Percentiles rank a stretch among this genome's conserved stretches.
phyloP scores from a whole-genome alignment of 2,329 filamentous ascomycete species.

The Cordyceps militaris region DNA sequence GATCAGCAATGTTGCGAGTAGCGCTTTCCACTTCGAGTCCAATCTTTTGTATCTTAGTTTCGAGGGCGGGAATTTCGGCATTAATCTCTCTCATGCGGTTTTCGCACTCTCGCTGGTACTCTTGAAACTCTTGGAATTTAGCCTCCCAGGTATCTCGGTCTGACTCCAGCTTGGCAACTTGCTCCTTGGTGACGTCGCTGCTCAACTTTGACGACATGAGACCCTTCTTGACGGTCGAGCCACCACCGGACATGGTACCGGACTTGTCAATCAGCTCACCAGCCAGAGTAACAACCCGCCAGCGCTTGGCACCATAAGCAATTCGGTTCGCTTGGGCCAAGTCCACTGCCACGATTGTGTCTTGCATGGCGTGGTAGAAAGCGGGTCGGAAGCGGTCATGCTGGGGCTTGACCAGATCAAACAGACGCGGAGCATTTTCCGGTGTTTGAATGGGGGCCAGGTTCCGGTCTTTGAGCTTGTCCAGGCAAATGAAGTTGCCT shows the following conservation, averaged over 20 bases:
- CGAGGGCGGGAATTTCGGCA: slow-evolving; percentile 72
- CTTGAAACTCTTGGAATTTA: slow-evolving; percentile 76
- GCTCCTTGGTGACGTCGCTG: slow-evolving; percentile 79
- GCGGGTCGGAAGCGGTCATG: slow-evolving; percentile 80
- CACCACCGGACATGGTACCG: slow-evolving; percentile 97
- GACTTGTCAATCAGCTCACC: slow-evolving; percentile 97
- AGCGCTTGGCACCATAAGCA: slow-evolving; percentile 85
- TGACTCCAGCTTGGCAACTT: slow-evolving; percentile 77
- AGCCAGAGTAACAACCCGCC: slow-evolving; percentile 92
- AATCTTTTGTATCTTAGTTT: slow-evolving; percentile 89
- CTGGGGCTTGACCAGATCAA: slow-evolving; percentile 86
- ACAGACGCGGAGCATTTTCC: slow-evolving; percentile 84
- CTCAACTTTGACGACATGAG: slow-evolving; percentile 95
- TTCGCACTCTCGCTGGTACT: slow-evolving; percentile 76
- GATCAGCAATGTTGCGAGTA: slow-evolving; percentile 75
- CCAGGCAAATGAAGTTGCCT: slow-evolving; percentile 93
- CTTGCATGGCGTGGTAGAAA: slow-evolving; percentile 92
- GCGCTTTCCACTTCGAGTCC: slow-evolving; percentile 81
- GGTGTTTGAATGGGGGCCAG: slow-evolving; percentile 77
- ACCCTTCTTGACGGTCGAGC: slow-evolving; percentile 80
- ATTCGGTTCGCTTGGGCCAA: slow-evolving; percentile 95
- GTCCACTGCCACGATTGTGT: slow-evolving; percentile 88
- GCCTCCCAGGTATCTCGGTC: slow-evolving; percentile 81
- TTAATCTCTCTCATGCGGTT: slow-evolving; percentile 63
- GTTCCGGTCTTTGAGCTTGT: slow-evolving; percentile 75